Conservation (phyloP, 2,329 filamentous ascomycete species). For the Paecilomyces dactylethromorphus region DNA sequence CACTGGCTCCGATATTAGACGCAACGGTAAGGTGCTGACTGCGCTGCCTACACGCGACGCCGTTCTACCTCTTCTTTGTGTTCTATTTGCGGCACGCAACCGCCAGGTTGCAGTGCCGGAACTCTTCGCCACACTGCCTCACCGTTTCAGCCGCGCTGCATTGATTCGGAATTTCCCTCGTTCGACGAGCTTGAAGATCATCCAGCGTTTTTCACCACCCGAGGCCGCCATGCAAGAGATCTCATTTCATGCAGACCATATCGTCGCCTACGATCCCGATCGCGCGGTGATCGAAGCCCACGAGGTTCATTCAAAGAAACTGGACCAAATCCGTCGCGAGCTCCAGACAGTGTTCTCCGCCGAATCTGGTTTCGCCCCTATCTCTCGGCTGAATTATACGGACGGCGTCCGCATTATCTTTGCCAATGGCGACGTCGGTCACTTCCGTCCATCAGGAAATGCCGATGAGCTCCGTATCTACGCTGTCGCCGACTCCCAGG, state of each 20-base stretch:
- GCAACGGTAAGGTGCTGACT: slow-evolving; percentile 18
- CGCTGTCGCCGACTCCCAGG: slow-evolving; percentile 22
- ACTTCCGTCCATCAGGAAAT: slow-evolving; percentile 26
- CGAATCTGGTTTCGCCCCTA: slow-evolving; percentile 16
- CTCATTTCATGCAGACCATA: slow-evolving; percentile 7
- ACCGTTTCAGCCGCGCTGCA: slow-evolving; percentile 22
- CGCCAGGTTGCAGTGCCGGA: slow-evolving; percentile 16
- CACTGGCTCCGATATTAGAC: slow-evolving; percentile 22
- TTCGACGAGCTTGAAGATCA: slow-evolving; percentile 22
- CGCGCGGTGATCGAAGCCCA: slow-evolving; percentile 4
- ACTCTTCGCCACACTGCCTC: slow-evolving; percentile 21
- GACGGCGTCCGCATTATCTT: slow-evolving; percentile 26
- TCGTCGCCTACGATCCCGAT: slow-evolving; percentile 9
- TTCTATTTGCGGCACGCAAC: slow-evolving; percentile 20
- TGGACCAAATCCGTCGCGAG: slow-evolving; percentile 15
- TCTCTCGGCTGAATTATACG: slow-evolving; percentile 22
- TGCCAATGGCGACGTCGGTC: slow-evolving; percentile 24
- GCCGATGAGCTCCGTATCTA: slow-evolving; percentile 29
- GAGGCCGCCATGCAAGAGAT: slow-evolving; percentile 14
- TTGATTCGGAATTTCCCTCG: slow-evolving; percentile 27
- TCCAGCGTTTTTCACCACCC: slow-evolving; percentile 20
- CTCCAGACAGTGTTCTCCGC: slow-evolving; percentile 21
- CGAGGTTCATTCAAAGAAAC: slow-evolving; percentile 7
- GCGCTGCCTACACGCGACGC: slow-evolving; percentile 27
- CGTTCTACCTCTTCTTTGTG: slow-evolving; percentile 22